These are phyloP conservation scores for Themeda triandra DNA, from an alignment of 176 grass and related monocot genomes.

Conservation along the genomic window DNA sequence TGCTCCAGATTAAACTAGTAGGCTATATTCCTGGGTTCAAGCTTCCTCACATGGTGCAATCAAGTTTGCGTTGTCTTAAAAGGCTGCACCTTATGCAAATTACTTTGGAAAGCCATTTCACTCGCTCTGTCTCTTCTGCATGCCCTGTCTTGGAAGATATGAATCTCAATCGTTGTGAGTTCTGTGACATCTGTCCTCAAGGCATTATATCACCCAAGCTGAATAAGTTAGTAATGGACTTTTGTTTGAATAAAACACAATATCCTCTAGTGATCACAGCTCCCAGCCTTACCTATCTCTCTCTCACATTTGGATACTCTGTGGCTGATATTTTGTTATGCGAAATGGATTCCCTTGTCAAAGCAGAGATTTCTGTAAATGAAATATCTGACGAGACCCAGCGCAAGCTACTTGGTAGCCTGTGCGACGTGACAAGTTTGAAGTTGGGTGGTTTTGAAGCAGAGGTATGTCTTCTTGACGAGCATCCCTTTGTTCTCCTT, in stretches of 20 bases:
- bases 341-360: background rate
- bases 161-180: background rate
- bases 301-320: background rate
- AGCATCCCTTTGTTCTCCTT: background rate
- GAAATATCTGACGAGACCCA: background rate
- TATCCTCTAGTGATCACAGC: background rate
- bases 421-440: background rate
- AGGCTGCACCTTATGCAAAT: background rate
- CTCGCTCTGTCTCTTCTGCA: background rate
- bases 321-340: background rate
- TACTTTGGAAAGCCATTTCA: background rate
- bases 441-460: background rate
- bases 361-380: background rate
- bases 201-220: background rate
- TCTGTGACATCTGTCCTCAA: background rate
- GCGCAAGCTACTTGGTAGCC: background rate
- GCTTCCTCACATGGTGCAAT: background rate
- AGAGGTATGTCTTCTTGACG: background rate
- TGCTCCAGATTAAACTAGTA: background rate
- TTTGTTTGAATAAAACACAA: background rate
- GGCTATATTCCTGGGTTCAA: rapidly evolving
- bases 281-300: background rate
- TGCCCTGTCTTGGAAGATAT: constrained; percentile 15
- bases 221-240: background rate
- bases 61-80: constrained; percentile 9